Evolutionary conservation across 2,329 filamentous ascomycete genomes (phyloP), one percentile per base, ranked within the genome.

Genomic region (Davidsoniella australis): DNA sequence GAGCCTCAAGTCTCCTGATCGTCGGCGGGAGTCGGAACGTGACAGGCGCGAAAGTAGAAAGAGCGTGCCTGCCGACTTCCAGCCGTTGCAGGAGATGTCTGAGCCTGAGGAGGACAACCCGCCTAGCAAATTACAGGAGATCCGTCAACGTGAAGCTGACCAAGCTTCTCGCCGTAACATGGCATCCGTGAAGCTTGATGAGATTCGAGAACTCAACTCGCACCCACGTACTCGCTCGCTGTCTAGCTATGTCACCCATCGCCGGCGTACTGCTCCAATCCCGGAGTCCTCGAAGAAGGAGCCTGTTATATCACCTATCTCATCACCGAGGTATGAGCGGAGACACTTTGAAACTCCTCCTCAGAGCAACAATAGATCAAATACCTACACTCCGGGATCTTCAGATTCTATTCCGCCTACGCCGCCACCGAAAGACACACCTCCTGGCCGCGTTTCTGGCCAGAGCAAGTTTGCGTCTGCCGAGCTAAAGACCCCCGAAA

Each of bases 131-230:
- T 56, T 75, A 5, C 69, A 74, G 40, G 68, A 73, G 23, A 67
- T 75, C 44, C 61, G 64, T 37, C 61, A 63, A 43, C 62, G 64
- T 18, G 70, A 73, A 56, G 61, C 61, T 39, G 62, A 66, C 23
- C 65, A 23, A n/a, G 24, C 37, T 12, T 45, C 29, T 18, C 44
- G 49, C 6, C 17, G 44, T 17, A 51, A 24, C 26, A 23, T 40
- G 6, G 49, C 44, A 7, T 47, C 49, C 6, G 44, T 33, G 16
- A 45, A 41, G 66, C 33, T 76, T 3, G 71, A 70, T 36, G 73
- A 75, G 58, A 74, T 75, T 49, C 64, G 67, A 38, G 68, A 72
- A 49, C 64, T 61, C 48, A 73, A 75, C 56, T 65, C 67, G 33
- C 44, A 51, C 9, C 49, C 39, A 9, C 45, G 45, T 16, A 51